Evolutionary conservation across 169 alveolate species (phyloP).

Genomic region (Neospora caninum): DNA sequence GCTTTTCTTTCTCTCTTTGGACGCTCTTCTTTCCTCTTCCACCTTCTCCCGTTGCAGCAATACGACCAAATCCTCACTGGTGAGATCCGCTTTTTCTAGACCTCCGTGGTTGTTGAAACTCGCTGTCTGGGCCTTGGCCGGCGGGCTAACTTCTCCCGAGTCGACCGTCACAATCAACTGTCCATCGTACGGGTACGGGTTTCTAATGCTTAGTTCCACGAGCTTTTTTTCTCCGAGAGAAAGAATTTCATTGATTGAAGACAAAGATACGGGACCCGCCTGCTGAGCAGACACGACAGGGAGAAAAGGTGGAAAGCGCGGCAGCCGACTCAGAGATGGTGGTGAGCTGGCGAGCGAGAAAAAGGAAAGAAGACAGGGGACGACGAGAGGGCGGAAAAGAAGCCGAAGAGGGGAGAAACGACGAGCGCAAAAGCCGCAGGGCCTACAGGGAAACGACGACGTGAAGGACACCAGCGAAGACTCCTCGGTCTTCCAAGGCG

Average conservation of each 20-base stretch:
- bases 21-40: not conserved
- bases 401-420: no score
- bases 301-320: no score
- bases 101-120: not conserved
- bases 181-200: constrained; percentile 23
- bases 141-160: not conserved
- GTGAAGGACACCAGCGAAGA: no score
- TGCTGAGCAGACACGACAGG: not conserved
- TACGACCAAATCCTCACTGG: not conserved
- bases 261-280: not conserved
- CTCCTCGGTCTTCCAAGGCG: no score
- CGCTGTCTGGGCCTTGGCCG: constrained; percentile 16
- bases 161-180: not conserved
- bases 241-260: not conserved
- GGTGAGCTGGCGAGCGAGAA: no score
- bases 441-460: no score
- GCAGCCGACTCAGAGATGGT: no score
- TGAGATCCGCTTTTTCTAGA: not conserved
- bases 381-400: no score
- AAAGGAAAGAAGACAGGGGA: no score
- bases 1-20: not conserved
- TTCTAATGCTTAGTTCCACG: not conserved
- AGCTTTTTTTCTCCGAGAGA: constrained; percentile 11
- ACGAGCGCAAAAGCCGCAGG: no score
- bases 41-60: not conserved